phyloP scores from a whole-genome alignment of 768 basidiomycete species.

The Amanita fuliginea region DNA sequence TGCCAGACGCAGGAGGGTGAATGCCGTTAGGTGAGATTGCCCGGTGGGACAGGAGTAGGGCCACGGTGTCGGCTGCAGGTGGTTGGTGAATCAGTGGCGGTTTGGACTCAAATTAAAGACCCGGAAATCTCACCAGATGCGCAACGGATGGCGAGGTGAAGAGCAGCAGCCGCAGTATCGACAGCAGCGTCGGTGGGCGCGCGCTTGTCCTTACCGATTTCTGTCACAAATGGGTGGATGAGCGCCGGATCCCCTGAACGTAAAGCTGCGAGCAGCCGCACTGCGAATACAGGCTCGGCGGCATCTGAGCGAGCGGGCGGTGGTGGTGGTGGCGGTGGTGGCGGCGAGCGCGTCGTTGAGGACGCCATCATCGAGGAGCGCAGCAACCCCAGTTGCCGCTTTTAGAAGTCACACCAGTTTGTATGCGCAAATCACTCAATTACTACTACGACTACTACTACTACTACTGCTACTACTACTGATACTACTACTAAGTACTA shows the following conservation, averaged over 20 bases:
- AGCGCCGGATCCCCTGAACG: conserved; percentile 52
- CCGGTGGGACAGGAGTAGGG: conserved; percentile 57
- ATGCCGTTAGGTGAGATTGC: conserved; percentile 72
- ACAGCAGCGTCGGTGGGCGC: conserved; percentile 29
- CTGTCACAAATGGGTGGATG: conserved; percentile 74
- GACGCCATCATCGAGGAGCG: background rate
- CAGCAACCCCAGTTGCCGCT: background rate
- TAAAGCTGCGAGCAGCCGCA: background rate
- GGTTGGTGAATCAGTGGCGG: background rate
- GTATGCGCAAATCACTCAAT: no score
- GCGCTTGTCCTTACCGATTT: conserved; percentile 58
- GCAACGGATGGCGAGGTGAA: conserved; percentile 79
- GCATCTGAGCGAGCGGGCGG: background rate
- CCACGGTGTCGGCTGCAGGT: conserved; percentile 48
- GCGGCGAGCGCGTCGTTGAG: background rate
- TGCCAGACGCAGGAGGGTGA: conserved; percentile 65
- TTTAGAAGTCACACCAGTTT: background rate
- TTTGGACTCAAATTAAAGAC: background rate
- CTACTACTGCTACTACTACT: no score
- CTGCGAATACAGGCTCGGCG: background rate
- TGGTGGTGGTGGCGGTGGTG: no score
- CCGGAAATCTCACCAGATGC: conserved; percentile 47
- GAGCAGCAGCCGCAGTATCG: conserved; percentile 62
- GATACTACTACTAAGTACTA: no score
- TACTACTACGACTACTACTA: no score